These are phyloP conservation scores for Mycena sanguinolenta DNA, from an alignment of 768 basidiomycete species.

Conservation along the genomic window DNA sequence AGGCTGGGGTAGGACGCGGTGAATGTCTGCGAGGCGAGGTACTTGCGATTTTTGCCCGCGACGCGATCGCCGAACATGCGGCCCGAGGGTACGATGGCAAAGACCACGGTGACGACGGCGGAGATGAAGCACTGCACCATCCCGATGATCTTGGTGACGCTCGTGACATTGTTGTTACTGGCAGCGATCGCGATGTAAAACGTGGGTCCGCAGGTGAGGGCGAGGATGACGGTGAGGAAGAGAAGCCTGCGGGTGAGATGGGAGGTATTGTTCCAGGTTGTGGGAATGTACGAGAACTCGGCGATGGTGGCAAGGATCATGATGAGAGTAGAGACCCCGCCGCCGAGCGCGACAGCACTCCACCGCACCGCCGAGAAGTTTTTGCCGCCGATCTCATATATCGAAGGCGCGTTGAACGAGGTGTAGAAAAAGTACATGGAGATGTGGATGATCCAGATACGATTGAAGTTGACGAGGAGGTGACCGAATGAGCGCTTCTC, in stretches of 20 bases:
- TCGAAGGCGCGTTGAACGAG: slow-evolving; percentile 88
- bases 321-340: slow-evolving; percentile 93
- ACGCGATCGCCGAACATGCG: slow-evolving; percentile 99
- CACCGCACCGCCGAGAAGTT: slow-evolving; percentile 84
- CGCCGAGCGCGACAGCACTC: slow-evolving; percentile 95
- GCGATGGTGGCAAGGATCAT: slow-evolving; percentile 95
- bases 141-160: slow-evolving; percentile 89
- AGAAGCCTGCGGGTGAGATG: slow-evolving; percentile 93
- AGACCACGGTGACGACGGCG: slow-evolving; percentile 87
- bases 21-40: slow-evolving; percentile 98
- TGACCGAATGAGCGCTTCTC: slow-evolving; percentile 98
- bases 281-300: slow-evolving; percentile 98
- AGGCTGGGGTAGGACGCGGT: slow-evolving; percentile 94
- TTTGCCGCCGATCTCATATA: slow-evolving; percentile 74
- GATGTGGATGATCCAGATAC: slow-evolving; percentile 98
- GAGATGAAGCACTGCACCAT: slow-evolving; percentile 98
- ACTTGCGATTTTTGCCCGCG: slow-evolving; percentile 94
- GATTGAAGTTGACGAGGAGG: slow-evolving; percentile 98
- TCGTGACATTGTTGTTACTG: slow-evolving; percentile 75
- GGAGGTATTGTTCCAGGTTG: slow-evolving; percentile 98
- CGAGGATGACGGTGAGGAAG: slow-evolving; percentile 92
- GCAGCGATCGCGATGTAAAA: slow-evolving; percentile 95
- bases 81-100: slow-evolving; percentile 93
- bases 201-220: slow-evolving; percentile 91
- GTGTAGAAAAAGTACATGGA: slow-evolving; percentile 97